These are phyloP conservation scores for Pseudogymnoascus sp. DNA, from an alignment of 2,329 filamentous ascomycete species.

Conservation along the genomic window DNA sequence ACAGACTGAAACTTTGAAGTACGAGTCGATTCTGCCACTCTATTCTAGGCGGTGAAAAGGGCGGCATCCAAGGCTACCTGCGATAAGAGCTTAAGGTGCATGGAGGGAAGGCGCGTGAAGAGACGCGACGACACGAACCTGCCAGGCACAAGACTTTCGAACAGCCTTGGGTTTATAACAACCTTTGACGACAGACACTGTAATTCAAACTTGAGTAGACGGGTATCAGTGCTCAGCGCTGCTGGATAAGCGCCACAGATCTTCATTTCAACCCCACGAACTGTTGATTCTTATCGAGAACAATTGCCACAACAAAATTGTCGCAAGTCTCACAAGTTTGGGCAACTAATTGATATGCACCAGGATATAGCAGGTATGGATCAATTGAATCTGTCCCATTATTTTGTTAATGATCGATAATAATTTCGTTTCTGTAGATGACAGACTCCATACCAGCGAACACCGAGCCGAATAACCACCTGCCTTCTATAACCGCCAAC, in stretches of 20 bases:
- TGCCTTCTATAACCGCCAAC: neutral
- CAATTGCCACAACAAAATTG: neutral
- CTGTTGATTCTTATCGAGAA: neutral
- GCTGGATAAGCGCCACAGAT: neutral
- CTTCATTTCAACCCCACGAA: neutral
- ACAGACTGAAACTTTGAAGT: slow-evolving; percentile 1
- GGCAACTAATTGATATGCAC: neutral
- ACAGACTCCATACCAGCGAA: neutral
- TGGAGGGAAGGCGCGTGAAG: neutral
- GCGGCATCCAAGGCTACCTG: neutral
- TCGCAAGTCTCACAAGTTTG: neutral
- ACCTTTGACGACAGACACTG: neutral
- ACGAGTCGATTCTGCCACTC: neutral
- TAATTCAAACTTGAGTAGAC: neutral
- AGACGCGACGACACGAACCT: neutral
- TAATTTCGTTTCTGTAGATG: neutral
- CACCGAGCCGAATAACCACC: neutral
- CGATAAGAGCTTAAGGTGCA: neutral
- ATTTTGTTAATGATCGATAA: neutral
- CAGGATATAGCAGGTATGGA: neutral
- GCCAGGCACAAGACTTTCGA: neutral
- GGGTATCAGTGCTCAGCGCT: neutral
- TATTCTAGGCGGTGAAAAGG: neutral
- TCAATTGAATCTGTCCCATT: neutral
- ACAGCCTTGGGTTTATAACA: neutral